Percentiles rank a stretch among this genome's conserved stretches.
Conservation (phyloP, 2,329 filamentous ascomycete species). For the Truncatella angustata region DNA sequence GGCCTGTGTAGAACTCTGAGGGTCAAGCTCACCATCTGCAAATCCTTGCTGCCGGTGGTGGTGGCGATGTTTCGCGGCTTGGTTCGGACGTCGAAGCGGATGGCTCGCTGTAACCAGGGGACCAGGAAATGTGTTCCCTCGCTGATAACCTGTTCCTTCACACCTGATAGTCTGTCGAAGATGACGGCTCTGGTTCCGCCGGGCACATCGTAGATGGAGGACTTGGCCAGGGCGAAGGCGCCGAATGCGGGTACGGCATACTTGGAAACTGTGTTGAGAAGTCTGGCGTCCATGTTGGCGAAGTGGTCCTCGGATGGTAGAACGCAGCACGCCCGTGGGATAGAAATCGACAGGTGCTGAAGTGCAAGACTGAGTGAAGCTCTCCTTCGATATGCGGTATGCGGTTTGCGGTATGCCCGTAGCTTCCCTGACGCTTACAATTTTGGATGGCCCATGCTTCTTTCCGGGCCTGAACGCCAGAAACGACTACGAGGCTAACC, state of each 20-base stretch:
- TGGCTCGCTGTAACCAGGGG: slow-evolving; percentile 91
- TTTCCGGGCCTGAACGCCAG: too few relatives aligned
- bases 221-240: slow-evolving; percentile 65
- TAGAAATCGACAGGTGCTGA: not conserved
- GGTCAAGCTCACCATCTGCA: slow-evolving; percentile 99
- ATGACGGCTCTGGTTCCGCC: slow-evolving; percentile 94
- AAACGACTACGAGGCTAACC: too few relatives aligned
- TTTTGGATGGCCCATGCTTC: slow-evolving; percentile 5
- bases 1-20: slow-evolving; percentile 92
- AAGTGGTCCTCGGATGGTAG: too few relatives aligned
- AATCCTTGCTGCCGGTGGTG: slow-evolving; percentile 95
- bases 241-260: slow-evolving; percentile 72
- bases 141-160: slow-evolving; percentile 88
- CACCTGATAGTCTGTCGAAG: slow-evolving; percentile 90
- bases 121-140: slow-evolving; percentile 97
- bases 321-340: too few relatives aligned
- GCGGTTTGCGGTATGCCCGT: not conserved
- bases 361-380: not conserved
- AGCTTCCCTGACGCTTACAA: slow-evolving; percentile 1
- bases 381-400: not conserved
- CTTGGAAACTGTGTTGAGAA: slow-evolving; percentile 62
- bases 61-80: slow-evolving; percentile 97
- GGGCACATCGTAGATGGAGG: slow-evolving; percentile 94
- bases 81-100: slow-evolving; percentile 95
- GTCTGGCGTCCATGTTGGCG: slow-evolving; percentile 44